phyloP scores from a whole-genome alignment of 176 grass and related monocot species.

The Miscanthus lutarioriparius region DNA sequence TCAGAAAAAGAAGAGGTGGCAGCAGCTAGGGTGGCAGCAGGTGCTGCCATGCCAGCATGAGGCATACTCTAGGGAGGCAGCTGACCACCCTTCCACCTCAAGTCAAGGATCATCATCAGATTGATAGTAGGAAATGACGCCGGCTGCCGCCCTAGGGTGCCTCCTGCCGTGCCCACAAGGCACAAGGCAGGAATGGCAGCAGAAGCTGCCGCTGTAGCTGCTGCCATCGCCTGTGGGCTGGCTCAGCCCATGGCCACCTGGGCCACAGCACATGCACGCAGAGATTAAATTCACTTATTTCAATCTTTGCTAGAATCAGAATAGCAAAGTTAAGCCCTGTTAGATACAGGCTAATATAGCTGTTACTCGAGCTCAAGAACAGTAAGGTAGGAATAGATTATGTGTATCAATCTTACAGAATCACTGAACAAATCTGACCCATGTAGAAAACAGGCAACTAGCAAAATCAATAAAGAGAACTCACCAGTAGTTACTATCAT shows the following conservation, averaged over 20 bases:
- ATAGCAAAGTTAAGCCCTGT: not conserved
- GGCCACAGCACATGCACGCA: not conserved
- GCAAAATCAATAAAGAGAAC: constrained; percentile 26
- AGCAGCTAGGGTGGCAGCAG: not conserved
- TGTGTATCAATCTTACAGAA: constrained; percentile 11
- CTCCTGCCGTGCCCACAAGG: not conserved
- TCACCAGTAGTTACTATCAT: constrained; percentile 89
- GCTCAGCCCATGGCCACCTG: not conserved
- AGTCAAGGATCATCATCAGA: not conserved
- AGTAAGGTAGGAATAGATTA: not conserved
- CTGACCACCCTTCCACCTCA: not conserved
- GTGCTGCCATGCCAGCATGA: not conserved
- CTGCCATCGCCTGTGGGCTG: not conserved
- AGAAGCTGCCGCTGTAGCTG: not conserved
- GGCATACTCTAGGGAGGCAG: not conserved
- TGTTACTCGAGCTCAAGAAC: not conserved
- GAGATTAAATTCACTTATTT: constrained; percentile 1
- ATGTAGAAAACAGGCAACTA: not conserved
- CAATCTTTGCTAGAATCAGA: not conserved
- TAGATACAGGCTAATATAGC: constrained; percentile 12
- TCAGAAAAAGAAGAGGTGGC: not conserved
- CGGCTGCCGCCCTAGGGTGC: not conserved
- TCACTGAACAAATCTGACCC: constrained; percentile 7
- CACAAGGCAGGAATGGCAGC: not conserved
- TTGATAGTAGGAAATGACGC: not conserved